Evolutionary conservation across 129 eudicot species (phyloP).

Genomic region (carrot (Daucus carota)): DNA sequence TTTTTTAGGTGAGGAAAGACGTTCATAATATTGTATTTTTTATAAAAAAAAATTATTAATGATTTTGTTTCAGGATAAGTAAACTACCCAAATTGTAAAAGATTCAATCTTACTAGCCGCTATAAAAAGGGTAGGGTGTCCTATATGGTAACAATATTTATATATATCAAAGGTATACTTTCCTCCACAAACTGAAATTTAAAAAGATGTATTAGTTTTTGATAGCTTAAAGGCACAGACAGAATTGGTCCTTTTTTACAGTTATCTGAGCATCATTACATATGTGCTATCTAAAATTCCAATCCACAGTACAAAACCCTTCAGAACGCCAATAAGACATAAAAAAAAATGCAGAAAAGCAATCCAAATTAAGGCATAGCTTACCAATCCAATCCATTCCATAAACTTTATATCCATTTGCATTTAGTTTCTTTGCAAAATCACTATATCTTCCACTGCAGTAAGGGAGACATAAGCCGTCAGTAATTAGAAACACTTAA

Average conservation of each 20-base stretch:
- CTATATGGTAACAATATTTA: neutral
- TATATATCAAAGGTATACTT: neutral
- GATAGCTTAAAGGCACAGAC: neutral
- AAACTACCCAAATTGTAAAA: neutral
- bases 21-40: neutral
- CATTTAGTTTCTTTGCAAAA: conserved; percentile 85
- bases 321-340: neutral
- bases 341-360: neutral
- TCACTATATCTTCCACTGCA: conserved; percentile 76
- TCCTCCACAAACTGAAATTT: neutral
- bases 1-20: neutral
- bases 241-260: neutral
- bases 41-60: too few relatives aligned
- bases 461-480: neutral
- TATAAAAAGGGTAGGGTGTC: neutral
- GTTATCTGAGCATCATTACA: neutral
- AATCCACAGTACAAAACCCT: neutral
- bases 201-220: neutral
- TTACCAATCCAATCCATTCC: conserved; percentile 98
- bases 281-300: neutral
- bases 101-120: neutral
- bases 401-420: conserved; percentile 73
- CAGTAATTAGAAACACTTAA: neutral
- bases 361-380: conserved; percentile 9
- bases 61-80: too few relatives aligned